Conservation (phyloP, 345 rosid genomes). For the Odontarrhena argentea region DNA sequence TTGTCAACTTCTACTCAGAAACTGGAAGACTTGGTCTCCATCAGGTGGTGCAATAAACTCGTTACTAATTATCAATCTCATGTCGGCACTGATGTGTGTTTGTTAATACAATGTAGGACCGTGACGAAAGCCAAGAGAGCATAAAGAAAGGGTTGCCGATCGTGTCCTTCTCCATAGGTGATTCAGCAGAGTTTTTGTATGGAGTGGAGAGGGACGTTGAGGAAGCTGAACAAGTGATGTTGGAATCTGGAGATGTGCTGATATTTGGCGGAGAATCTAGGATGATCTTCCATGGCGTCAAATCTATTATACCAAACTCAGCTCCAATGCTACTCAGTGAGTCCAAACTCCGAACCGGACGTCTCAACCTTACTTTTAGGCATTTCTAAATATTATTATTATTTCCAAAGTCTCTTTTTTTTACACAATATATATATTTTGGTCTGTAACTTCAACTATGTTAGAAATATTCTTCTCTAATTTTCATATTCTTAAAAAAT, state of each 20-base stretch:
- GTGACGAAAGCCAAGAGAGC: constrained; percentile 55
- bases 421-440: no score
- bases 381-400: constrained; percentile 34
- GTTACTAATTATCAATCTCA: background rate
- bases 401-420: no score
- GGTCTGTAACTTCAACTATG: no score
- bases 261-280: constrained; percentile 70
- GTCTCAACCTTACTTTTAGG: constrained; percentile 71
- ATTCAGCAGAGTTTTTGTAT: constrained; percentile 58
- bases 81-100: background rate
- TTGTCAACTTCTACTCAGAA: constrained; percentile 56
- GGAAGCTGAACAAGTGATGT: constrained; percentile 40
- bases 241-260: constrained; percentile 62
- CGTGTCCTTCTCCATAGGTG: constrained; percentile 59
- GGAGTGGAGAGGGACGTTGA: constrained; percentile 48
- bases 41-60: constrained; percentile 44
- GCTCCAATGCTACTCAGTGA: constrained; percentile 49
- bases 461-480: no score
- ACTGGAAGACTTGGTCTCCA: constrained; percentile 68
- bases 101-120: constrained; percentile 47
- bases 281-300: constrained; percentile 61
- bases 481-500: no score
- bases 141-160: constrained; percentile 53
- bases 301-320: constrained; percentile 44
- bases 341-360: constrained; percentile 50